Percentiles rank a stretch among this genome's conserved stretches.
These are phyloP conservation scores for Sporothrix sp. DNA, from an alignment of 2,329 filamentous ascomycete species.

Conservation along the genomic window DNA sequence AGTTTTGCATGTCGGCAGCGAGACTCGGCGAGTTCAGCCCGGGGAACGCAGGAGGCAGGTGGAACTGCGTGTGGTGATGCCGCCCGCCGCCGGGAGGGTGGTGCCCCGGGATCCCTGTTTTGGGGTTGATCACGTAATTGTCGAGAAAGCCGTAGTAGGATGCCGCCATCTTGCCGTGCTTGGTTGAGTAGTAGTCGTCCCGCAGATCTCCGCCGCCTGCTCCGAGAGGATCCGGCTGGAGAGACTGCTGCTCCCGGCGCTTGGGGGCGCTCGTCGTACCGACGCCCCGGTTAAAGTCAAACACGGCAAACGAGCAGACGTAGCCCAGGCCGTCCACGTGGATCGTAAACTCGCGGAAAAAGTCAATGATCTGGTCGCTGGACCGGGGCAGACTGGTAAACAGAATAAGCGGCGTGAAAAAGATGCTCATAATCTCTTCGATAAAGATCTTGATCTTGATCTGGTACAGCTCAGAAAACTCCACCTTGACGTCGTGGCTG, in stretches of 20 bases:
- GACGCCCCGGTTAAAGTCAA: slow-evolving; percentile 83
- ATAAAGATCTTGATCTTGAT: slow-evolving; percentile 85
- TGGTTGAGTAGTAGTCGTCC: slow-evolving; percentile 88
- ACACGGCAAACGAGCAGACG: slow-evolving; percentile 94
- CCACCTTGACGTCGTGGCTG: slow-evolving; percentile 82
- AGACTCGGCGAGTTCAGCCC: slow-evolving; percentile 55
- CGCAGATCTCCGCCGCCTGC: slow-evolving; percentile 53
- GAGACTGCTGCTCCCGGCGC: slow-evolving; percentile 12
- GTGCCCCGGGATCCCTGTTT: slow-evolving; percentile 53
- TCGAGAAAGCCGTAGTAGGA: slow-evolving; percentile 94
- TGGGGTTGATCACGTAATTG: slow-evolving; percentile 72
- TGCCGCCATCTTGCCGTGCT: slow-evolving; percentile 96
- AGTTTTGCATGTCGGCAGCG: slow-evolving; percentile 45
- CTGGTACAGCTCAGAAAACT: slow-evolving; percentile 87
- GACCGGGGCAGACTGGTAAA: slow-evolving; percentile 79
- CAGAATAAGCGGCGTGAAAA: slow-evolving; percentile 83
- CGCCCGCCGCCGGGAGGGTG: slow-evolving; percentile 45
- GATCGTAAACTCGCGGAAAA: slow-evolving; percentile 95
- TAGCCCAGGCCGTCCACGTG: slow-evolving; percentile 94
- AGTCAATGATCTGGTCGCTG: slow-evolving; percentile 89
- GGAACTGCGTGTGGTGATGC: slow-evolving; percentile 63
- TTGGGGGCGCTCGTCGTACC: slow-evolving; percentile 6
- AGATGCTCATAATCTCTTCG: slow-evolving; percentile 84
- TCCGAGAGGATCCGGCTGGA: slow-evolving; percentile 22
- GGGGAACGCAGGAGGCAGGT: slow-evolving; percentile 67